These are phyloP conservation scores for Conringia planisiliqua DNA, from an alignment of 345 rosid species.

Conservation along the genomic window DNA sequence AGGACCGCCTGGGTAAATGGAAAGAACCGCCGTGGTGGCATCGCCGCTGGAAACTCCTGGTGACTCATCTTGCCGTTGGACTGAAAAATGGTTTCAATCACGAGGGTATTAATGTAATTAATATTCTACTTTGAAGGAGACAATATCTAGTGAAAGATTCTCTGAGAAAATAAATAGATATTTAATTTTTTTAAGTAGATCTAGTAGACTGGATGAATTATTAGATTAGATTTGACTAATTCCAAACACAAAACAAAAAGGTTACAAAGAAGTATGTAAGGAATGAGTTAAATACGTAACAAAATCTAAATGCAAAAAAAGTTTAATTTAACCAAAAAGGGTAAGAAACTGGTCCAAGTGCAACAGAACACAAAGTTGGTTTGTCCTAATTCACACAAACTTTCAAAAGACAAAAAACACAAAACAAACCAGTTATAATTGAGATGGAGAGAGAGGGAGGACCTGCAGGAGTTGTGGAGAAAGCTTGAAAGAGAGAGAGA, in stretches of 20 bases:
- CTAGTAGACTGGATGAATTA: background rate
- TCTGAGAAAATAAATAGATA: background rate
- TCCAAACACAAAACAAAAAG: background rate
- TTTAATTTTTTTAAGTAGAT: background rate
- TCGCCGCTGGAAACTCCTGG: conserved; percentile 27
- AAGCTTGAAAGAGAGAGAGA: conserved; percentile 50
- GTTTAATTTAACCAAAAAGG: background rate
- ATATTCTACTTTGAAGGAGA: conserved; percentile 6
- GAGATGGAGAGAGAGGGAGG: background rate
- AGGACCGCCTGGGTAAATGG: conserved; percentile 53
- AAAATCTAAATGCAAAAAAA: background rate
- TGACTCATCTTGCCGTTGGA: conserved; percentile 30
- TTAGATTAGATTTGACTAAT: conserved; percentile 21
- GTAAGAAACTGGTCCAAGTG: conserved; percentile 13
- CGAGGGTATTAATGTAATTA: conserved; percentile 17
- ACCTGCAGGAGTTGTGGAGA: conserved; percentile 42
- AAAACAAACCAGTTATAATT: conserved; percentile 13
- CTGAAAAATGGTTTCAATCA: background rate
- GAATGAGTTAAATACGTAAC: background rate
- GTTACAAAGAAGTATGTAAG: background rate
- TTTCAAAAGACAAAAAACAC: background rate
- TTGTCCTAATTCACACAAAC: conserved; percentile 8
- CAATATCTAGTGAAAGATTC: conserved; percentile 34
- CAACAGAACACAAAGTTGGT: conserved; percentile 15
- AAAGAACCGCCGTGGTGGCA: conserved; percentile 38